A percentile compares a stretch with the other conserved stretches of the same genome.
Conservation (phyloP, 768 basidiomycete species). For the Naematelia encephala region DNA sequence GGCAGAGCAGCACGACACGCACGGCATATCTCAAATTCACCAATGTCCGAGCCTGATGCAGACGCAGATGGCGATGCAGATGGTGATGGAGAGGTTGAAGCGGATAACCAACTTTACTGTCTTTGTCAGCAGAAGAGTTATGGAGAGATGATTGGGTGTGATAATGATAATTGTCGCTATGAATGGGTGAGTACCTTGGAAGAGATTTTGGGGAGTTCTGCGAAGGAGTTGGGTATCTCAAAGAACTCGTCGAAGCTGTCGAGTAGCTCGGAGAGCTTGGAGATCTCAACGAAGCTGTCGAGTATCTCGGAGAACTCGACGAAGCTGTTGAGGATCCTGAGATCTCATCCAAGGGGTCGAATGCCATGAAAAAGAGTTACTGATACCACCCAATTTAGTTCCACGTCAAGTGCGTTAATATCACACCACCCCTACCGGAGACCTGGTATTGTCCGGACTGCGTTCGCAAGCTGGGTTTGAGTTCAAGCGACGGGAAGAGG, state of each 20-base stretch:
- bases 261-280: too few species aligned
- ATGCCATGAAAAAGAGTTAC: too few species aligned
- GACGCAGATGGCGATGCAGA: conserved; percentile 49
- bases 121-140: conserved; percentile 78
- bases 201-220: too few species aligned
- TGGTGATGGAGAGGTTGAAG: conserved; percentile 57
- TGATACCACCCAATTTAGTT: conserved; percentile 56
- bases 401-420: conserved; percentile 62
- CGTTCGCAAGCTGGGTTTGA: conserved; percentile 48
- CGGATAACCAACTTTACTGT: conserved; percentile 71
- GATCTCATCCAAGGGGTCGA: too few species aligned
- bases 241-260: too few species aligned
- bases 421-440: conserved; percentile 61
- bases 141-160: conserved; percentile 94
- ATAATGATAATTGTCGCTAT: conserved; percentile 69
- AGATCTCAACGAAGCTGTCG: too few species aligned
- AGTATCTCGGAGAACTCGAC: too few species aligned
- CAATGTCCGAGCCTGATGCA: conserved; percentile 12
- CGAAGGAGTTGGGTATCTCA: too few species aligned
- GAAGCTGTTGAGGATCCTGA: too few species aligned
- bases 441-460: conserved; percentile 64
- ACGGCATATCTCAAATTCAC: conserved; percentile 13
- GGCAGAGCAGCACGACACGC: conserved; percentile 14
- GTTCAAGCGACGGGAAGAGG: conserved; percentile 34
- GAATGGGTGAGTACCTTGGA: conserved; percentile 79